These are phyloP conservation scores for Saccharomycopsis hybrid DNA, from an alignment of 1,139 yeast genomes.

Conservation along the genomic window DNA sequence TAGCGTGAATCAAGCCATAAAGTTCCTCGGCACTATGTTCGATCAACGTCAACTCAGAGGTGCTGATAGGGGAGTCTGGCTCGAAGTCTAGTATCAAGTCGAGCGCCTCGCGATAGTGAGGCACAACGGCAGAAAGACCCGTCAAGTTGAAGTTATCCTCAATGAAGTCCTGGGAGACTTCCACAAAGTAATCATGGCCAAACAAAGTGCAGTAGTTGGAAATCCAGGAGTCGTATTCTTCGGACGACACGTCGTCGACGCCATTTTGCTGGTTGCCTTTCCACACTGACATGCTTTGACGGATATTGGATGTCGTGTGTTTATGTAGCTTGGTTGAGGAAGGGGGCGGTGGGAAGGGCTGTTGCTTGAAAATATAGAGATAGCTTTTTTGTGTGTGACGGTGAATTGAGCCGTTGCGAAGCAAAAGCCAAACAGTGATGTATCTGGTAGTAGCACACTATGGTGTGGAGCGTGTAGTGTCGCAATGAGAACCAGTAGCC, in stretches of 20 bases:
- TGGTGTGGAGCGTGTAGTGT: no score
- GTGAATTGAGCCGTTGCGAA: no score
- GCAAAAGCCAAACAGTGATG: no score
- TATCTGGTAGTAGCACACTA: no score
- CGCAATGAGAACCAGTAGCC: no score
- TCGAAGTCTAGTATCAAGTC: conserved; percentile 87
- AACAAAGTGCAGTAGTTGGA: conserved; percentile 79
- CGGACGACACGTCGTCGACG: conserved; percentile 26
- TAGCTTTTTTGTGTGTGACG: no score
- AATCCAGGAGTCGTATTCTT: conserved; percentile 81
- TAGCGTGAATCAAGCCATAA: conserved; percentile 90
- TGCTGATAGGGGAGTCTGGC: conserved; percentile 42
- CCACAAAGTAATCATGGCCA: conserved; percentile 91
- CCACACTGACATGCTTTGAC: conserved; percentile 6
- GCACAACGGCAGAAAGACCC: conserved; percentile 79
- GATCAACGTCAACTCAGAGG: conserved; percentile 63
- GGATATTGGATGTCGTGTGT: no score
- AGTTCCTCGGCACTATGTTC: conserved; percentile 88
- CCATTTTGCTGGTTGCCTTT: not conserved
- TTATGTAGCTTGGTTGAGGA: no score
- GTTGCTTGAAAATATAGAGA: no score
- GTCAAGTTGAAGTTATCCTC: conserved; percentile 96
- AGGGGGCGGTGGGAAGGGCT: no score
- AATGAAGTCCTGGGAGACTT: conserved; percentile 86
- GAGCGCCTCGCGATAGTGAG: conserved; percentile 86